Conservation (phyloP, 2,329 filamentous ascomycete species). For the Exophiala bonariae region DNA sequence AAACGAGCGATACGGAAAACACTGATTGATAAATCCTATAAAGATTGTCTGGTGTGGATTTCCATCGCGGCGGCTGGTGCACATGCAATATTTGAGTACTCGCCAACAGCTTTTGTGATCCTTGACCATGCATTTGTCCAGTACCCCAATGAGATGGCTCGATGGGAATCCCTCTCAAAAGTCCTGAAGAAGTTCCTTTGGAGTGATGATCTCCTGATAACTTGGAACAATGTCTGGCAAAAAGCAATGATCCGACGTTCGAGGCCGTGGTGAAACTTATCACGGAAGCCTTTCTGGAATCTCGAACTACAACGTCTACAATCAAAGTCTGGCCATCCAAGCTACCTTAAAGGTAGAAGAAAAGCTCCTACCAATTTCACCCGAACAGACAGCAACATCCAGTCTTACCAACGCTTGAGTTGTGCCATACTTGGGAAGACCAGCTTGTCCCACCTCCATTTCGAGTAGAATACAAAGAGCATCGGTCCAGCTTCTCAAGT, state of each 20-base stretch:
- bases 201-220: constrained; percentile 12
- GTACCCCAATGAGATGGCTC: constrained; percentile 13
- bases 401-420: too few relatives aligned
- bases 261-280: constrained; percentile 5
- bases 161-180: constrained; percentile 13
- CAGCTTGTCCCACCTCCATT: too few relatives aligned
- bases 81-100: constrained; percentile 10
- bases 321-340: too few relatives aligned
- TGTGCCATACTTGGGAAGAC: too few relatives aligned
- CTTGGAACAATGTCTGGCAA: constrained; percentile 16
- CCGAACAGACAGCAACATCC: too few relatives aligned
- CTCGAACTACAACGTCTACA: too few relatives aligned
- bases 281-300: too few relatives aligned
- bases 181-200: constrained; percentile 19
- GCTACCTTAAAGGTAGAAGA: too few relatives aligned
- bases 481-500: too few relatives aligned
- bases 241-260: constrained; percentile 9
- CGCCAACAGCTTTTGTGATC: constrained; percentile 9
- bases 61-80: constrained; percentile 12
- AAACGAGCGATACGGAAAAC: constrained; percentile 2
- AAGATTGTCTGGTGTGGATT: constrained; percentile 20
- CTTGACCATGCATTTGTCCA: constrained; percentile 14
- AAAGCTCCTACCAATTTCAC: too few relatives aligned
- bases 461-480: too few relatives aligned
- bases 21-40: constrained; percentile 5